Evolutionary conservation across 129 eudicot genomes (phyloP).

Genomic region (Apium graveolens): DNA sequence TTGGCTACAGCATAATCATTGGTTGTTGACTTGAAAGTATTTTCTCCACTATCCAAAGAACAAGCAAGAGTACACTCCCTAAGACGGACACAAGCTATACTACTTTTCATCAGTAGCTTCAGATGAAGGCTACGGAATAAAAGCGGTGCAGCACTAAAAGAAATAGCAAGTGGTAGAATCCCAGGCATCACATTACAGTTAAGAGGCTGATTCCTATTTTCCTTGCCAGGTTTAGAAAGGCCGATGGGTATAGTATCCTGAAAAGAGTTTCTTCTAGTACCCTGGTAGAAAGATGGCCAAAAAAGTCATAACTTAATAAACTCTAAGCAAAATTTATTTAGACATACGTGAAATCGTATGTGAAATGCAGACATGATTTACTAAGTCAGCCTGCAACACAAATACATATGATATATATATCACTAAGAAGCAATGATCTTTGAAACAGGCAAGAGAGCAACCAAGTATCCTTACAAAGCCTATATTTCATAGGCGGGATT

Average conservation of each 20-base stretch:
- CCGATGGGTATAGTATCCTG: constrained; percentile 20
- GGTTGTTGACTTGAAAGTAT: constrained; percentile 9
- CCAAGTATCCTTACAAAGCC: not conserved
- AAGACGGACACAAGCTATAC: constrained; percentile 43
- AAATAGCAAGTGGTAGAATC: constrained; percentile 51
- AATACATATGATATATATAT: not conserved
- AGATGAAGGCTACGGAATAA: constrained; percentile 72
- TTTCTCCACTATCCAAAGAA: constrained; percentile 20
- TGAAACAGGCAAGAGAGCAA: not conserved
- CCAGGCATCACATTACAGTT: constrained; percentile 18
- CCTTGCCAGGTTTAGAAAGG: constrained; percentile 25
- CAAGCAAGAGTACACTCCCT: constrained; percentile 16
- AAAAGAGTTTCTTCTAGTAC: constrained; percentile 1
- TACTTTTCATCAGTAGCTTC: constrained; percentile 56
- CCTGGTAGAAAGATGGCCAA: constrained; percentile 5
- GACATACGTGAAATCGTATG: not conserved
- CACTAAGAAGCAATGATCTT: not conserved
- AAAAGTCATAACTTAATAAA: not conserved
- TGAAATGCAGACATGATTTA: not conserved
- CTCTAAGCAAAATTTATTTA: not conserved
- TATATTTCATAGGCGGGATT: not conserved
- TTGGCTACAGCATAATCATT: constrained; percentile 15
- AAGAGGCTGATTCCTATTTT: constrained; percentile 21
- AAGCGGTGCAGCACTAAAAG: constrained; percentile 71
- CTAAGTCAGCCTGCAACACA: not conserved